These are phyloP conservation scores for Pichia sporocuriosa DNA, from an alignment of 805 yeast species.

Conservation along the genomic window DNA sequence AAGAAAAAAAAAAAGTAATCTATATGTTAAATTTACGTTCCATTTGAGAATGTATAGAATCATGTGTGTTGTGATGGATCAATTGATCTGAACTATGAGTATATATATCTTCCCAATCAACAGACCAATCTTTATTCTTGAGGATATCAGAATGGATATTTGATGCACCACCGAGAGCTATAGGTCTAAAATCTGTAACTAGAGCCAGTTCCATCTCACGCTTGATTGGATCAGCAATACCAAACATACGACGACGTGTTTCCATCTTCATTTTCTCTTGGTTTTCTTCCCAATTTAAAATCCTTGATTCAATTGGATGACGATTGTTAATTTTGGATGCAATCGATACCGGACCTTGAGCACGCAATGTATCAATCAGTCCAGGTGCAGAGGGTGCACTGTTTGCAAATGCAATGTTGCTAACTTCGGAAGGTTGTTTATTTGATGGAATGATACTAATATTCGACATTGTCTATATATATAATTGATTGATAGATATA, in stretches of 20 bases:
- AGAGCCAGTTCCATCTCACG: conserved; percentile 83
- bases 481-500: no score
- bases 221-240: conserved; percentile 89
- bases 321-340: conserved; percentile 62
- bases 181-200: conserved; percentile 69
- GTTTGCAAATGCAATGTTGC: conserved; percentile 45
- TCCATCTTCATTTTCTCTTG: conserved; percentile 68
- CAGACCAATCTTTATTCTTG: conserved; percentile 61
- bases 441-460: conserved; percentile 43
- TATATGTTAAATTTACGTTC: conserved; percentile 2
- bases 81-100: background rate
- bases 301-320: conserved; percentile 80
- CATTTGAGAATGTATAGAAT: conserved; percentile 3
- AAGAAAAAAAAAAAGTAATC: background rate
- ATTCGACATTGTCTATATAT: conserved; percentile 24
- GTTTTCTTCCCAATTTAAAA: conserved; percentile 73
- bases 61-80: background rate
- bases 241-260: conserved; percentile 74
- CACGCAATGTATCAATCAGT: conserved; percentile 61
- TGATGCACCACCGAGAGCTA: conserved; percentile 49
- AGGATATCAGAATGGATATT: conserved; percentile 58
- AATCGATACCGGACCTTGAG: conserved; percentile 55
- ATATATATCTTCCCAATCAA: conserved; percentile 95
- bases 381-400: conserved; percentile 63
- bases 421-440: conserved; percentile 39